phyloP scores from a whole-genome alignment of 805 yeast genomes.

The Teunomyces panamensis region DNA sequence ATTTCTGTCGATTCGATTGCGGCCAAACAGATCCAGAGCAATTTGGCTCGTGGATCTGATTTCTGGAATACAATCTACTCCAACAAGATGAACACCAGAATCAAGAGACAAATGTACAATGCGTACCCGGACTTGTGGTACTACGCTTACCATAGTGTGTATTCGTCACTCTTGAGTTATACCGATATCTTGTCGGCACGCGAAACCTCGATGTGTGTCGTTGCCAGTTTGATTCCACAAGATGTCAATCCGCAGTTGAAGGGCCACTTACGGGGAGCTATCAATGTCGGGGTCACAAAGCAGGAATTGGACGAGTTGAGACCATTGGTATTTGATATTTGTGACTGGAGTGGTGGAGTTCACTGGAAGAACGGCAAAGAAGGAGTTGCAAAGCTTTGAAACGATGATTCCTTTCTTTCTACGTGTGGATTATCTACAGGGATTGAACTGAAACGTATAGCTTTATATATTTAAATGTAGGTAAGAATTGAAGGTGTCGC shows the following conservation, averaged over 20 bases:
- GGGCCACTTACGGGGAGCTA: slow-evolving; percentile 86
- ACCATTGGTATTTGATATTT: slow-evolving; percentile 57
- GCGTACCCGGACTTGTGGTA: slow-evolving; percentile 88
- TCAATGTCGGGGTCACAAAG: slow-evolving; percentile 68
- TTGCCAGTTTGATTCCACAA: slow-evolving; percentile 83
- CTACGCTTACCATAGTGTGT: slow-evolving; percentile 67
- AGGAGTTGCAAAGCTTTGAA: slow-evolving; percentile 48
- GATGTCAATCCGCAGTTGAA: slow-evolving; percentile 91
- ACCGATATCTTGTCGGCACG: slow-evolving; percentile 57
- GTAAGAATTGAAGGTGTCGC: not conserved
- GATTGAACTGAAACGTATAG: too few relatives aligned
- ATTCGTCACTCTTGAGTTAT: slow-evolving; percentile 73
- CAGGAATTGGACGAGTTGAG: slow-evolving; percentile 64
- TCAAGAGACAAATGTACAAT: slow-evolving; percentile 59
- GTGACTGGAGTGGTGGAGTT: slow-evolving; percentile 69
- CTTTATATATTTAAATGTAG: not conserved
- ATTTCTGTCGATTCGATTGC: slow-evolving; percentile 31
- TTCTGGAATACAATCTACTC: slow-evolving; percentile 73
- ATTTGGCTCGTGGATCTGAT: slow-evolving; percentile 49
- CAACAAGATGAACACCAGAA: slow-evolving; percentile 67
- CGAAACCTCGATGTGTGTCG: slow-evolving; percentile 75
- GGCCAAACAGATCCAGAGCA: slow-evolving; percentile 19
- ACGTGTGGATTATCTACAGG: not conserved
- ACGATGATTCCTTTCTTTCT: not conserved
- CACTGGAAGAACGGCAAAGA: slow-evolving; percentile 50